Conservation (phyloP, 495 filamentous ascomycete species). For the Annulohypoxylon maeteangense region DNA sequence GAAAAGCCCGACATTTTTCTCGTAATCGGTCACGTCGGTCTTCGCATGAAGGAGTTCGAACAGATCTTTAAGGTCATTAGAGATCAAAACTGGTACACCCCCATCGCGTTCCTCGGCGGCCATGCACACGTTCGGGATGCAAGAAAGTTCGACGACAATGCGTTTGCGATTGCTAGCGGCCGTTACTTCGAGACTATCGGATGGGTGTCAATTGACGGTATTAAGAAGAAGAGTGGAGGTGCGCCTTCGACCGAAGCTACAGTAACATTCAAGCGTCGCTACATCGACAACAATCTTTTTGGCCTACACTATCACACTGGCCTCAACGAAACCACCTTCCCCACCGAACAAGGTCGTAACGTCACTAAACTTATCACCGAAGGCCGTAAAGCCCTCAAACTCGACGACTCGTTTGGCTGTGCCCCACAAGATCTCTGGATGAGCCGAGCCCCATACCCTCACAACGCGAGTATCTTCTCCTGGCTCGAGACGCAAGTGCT, state of each 20-base stretch:
- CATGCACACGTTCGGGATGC: slow-evolving; percentile 93
- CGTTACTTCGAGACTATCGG: slow-evolving; percentile 98
- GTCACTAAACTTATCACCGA: slow-evolving; percentile 76
- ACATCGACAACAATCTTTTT: slow-evolving; percentile 94
- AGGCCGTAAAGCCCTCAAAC: slow-evolving; percentile 73
- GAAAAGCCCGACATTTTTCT: slow-evolving; percentile 91
- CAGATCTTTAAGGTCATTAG: slow-evolving; percentile 83
- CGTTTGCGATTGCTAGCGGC: slow-evolving; percentile 87
- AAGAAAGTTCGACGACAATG: slow-evolving; percentile 79
- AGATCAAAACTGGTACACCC: slow-evolving; percentile 76
- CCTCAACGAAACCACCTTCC: slow-evolving; percentile 75
- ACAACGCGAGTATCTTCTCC: slow-evolving; percentile 76
- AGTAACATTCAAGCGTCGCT: slow-evolving; percentile 76
- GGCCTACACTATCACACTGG: slow-evolving; percentile 85
- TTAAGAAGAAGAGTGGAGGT: slow-evolving; percentile 54
- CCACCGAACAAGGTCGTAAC: slow-evolving; percentile 78
- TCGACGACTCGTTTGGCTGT: slow-evolving; percentile 83
- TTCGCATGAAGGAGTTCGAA: slow-evolving; percentile 80
- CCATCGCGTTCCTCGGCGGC: slow-evolving; percentile 94
- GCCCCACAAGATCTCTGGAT: slow-evolving; percentile 85
- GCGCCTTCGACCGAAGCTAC: slow-evolving; percentile 38
- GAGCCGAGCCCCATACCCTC: slow-evolving; percentile 75
- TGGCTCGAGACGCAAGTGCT: slow-evolving; percentile 82
- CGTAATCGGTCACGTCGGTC: slow-evolving; percentile 85
- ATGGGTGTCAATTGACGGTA: slow-evolving; percentile 86